Conservation (phyloP, 108 stramenopile genomes). For the Halocafeteria seosinensis region DNA sequence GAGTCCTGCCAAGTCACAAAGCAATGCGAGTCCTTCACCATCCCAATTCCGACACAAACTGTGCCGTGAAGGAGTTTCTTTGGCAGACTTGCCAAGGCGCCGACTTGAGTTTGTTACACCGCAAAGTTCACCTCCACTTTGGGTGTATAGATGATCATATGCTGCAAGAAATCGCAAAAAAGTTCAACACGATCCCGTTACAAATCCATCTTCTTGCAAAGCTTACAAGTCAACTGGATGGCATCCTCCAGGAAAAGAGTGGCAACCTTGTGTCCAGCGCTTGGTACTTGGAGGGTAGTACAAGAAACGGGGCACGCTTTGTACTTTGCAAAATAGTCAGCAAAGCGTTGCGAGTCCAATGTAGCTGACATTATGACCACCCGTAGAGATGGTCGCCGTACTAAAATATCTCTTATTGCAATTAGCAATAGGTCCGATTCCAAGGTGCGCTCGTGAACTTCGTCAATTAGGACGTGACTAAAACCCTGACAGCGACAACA, state of each 20-base stretch:
- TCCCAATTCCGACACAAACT: no score
- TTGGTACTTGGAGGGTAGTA: slow-evolving; percentile 10
- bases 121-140: no score
- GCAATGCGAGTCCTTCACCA: no score
- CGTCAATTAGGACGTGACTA: slow-evolving; percentile 80
- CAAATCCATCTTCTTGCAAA: background rate
- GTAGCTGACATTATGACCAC: slow-evolving; percentile 77
- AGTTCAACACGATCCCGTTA: no score
- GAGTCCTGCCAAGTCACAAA: no score
- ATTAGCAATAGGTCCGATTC: slow-evolving; percentile 78
- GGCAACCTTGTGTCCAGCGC: slow-evolving; percentile 69
- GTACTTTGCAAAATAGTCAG: slow-evolving; percentile 31
- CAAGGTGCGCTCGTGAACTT: slow-evolving; percentile 78
- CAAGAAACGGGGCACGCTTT: slow-evolving; percentile 26
- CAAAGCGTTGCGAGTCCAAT: slow-evolving; percentile 59
- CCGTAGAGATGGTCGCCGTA: slow-evolving; percentile 36
- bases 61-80: no score
- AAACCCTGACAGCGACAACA: no score
- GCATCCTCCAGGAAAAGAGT: slow-evolving; percentile 73
- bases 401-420: slow-evolving; percentile 48
- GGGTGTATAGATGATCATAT: no score
- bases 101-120: no score
- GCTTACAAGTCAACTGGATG: background rate
- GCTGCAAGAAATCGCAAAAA: no score
- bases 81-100: no score